Conservation (phyloP, 148 eudicot genomes). For the Chenopodium quinoa region DNA sequence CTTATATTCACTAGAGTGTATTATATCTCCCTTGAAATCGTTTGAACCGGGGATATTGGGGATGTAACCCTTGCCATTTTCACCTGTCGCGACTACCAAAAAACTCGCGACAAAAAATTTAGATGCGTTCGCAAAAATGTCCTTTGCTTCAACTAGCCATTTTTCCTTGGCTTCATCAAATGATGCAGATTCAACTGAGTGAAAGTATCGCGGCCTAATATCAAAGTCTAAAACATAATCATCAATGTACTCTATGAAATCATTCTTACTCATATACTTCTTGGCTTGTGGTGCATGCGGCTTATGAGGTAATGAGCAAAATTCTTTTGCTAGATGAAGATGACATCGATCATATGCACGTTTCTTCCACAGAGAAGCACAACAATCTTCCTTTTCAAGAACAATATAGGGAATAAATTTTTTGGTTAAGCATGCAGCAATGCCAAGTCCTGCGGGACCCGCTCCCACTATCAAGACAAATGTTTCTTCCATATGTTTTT, state of each 20-base stretch:
- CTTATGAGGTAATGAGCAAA: conserved; percentile 35
- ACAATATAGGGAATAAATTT: conserved; percentile 37
- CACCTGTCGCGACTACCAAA: conserved; percentile 43
- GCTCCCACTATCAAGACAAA: conserved; percentile 30
- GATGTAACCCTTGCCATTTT: conserved; percentile 27
- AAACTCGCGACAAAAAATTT: conserved; percentile 25
- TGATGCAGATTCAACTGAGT: conserved; percentile 26
- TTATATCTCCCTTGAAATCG: conserved; percentile 29
- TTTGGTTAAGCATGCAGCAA: conserved; percentile 29
- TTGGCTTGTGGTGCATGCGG: conserved; percentile 23
- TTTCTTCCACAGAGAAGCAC: conserved; percentile 44
- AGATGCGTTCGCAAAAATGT: background rate
- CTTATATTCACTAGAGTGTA: conserved; percentile 44
- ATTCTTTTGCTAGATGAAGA: conserved; percentile 46
- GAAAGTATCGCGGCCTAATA: conserved; percentile 30
- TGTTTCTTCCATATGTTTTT: conserved; percentile 16
- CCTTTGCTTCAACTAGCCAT: conserved; percentile 30
- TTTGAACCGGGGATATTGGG: conserved; percentile 32
- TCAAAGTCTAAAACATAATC: conserved; percentile 39
- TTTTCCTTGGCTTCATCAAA: conserved; percentile 18
- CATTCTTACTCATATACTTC: conserved; percentile 31
- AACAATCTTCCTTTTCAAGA: conserved; percentile 51
- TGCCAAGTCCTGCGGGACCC: too few relatives aligned
- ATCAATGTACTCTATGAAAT: conserved; percentile 42
- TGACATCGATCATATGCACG: conserved; percentile 45